These are phyloP conservation scores for Raffaelea albimanens DNA, from an alignment of 2,329 filamentous ascomycete species.

Conservation along the genomic window DNA sequence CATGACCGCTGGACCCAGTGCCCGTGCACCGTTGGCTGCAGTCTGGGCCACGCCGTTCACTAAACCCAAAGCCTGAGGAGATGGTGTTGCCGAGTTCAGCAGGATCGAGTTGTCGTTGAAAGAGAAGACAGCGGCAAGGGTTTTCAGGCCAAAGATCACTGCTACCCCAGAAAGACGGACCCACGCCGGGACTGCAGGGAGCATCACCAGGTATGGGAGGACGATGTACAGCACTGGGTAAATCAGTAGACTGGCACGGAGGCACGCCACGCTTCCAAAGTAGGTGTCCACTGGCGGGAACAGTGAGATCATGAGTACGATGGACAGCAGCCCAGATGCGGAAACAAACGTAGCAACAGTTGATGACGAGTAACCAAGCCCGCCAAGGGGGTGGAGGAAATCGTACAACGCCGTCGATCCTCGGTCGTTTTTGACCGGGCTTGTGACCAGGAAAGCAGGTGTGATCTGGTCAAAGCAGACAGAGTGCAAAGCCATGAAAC, in stretches of 20 bases:
- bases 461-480: conserved; percentile 12
- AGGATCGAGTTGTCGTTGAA: conserved; percentile 9
- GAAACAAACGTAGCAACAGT: conserved; percentile 5
- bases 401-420: no score
- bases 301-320: conserved; percentile 4
- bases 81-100: conserved; percentile 6
- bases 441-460: conserved; percentile 8
- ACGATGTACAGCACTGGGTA: conserved; percentile 4
- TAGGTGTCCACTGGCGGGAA: conserved; percentile 4
- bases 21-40: conserved; percentile 3
- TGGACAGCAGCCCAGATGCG: conserved; percentile 4
- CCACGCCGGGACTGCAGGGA: conserved; percentile 2
- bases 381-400: background rate
- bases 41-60: conserved; percentile 10
- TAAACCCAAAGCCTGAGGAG: conserved; percentile 5
- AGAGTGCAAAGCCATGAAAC: conserved; percentile 6
- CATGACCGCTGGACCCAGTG: conserved; percentile 6
- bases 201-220: conserved; percentile 7
- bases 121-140: conserved; percentile 5
- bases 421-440: background rate
- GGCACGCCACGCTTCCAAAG: conserved; percentile 5
- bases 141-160: background rate
- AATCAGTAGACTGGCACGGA: conserved; percentile 4
- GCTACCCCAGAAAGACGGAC: conserved; percentile 1
- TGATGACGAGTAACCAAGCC: conserved; percentile 2